A percentile compares a stretch with the other conserved stretches of the same genome.
phyloP scores from a whole-genome alignment of 1,284 basidiomycete species.

The Cryptococcus sp. region DNA sequence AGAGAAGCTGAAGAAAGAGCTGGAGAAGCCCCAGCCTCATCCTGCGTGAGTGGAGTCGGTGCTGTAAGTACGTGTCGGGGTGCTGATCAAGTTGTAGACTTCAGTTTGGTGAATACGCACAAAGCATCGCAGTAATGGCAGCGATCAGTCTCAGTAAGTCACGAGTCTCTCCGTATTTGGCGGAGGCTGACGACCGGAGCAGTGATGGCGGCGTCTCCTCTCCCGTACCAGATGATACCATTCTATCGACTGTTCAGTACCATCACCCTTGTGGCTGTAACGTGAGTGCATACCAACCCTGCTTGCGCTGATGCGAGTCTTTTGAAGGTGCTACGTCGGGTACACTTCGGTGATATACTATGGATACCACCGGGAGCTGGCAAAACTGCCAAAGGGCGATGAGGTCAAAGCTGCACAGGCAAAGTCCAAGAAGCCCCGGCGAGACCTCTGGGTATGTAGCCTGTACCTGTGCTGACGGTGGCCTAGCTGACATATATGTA shows the following conservation, averaged over 20 bases:
- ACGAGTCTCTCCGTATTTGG: not conserved
- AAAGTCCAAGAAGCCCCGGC: slow-evolving; percentile 15
- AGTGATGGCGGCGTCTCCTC: slow-evolving; percentile 24
- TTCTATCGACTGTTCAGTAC: slow-evolving; percentile 36
- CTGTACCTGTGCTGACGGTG: not conserved
- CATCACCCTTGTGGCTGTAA: slow-evolving; percentile 29
- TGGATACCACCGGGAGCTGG: slow-evolving; percentile 31
- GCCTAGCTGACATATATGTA: not conserved
- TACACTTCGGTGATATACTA: slow-evolving; percentile 33
- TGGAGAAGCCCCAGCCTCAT: slow-evolving; percentile 28
- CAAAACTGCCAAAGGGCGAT: slow-evolving; percentile 19
- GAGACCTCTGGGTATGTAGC: slow-evolving; percentile 28
- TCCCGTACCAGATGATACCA: slow-evolving; percentile 26
- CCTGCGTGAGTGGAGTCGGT: slow-evolving; percentile 26
- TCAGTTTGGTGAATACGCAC: slow-evolving; percentile 32
- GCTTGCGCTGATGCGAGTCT: not conserved
- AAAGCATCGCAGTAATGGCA: slow-evolving; percentile 35
- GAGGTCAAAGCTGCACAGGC: slow-evolving; percentile 10
- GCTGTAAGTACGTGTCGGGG: too few species aligned
- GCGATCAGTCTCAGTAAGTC: slow-evolving; percentile 30
- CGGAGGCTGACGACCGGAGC: not conserved
- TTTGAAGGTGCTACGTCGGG: slow-evolving; percentile 23
- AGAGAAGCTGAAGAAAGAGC: slow-evolving; percentile 26
- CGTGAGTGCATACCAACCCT: slow-evolving; percentile 18
- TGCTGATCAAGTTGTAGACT: slow-evolving; percentile 19